Evolutionary conservation across 257 asterid species (phyloP), one percentile per base, ranked within the genome.

Genomic region (Leptodermis oblonga): DNA sequence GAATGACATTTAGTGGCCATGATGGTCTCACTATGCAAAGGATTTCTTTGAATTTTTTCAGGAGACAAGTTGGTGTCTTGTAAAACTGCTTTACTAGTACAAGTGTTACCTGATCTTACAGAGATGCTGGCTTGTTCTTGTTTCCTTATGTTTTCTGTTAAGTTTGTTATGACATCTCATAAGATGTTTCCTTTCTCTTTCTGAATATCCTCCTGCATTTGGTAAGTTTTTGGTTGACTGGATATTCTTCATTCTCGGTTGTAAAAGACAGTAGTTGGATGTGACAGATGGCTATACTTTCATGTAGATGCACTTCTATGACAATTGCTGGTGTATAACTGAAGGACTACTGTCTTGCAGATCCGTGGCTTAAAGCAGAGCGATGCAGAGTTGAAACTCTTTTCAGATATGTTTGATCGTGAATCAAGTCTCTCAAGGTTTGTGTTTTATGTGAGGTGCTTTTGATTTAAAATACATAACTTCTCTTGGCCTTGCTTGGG

Each of bases 401-500:
- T 91, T 78, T 74, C 84, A 82, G 95, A 83, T 62, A 87, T 86
- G 96, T 86, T 81, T 71, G 83, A 70, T 54, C 86, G 74, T 54
- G 96, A 91, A 79, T 84, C 89, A 30, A 65, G 78, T 65, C 84
- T 81, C 74, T 87, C 97, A 75, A 91, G 99, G 99, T 91, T 68
- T 62, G 87, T 60, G 56, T 31, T 65, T 1, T 43, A 45, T 18
- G 4, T 25, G 43, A 43, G 36, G 15, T 76, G 28, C 42, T 56
- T 69, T 62, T 53, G 33, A 15, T 64, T 73, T 58, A 74, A 56
- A 73, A 18, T 10, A 66, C 13, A 11, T 80, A 60, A 62, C 26
- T 53, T 67, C 17, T 43, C 31, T 62, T 20, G 43, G n/a, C 20
- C 28, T 63, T 28, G 48, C 28, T 33, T 67, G 71, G 48, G 33